Evolutionary conservation across 1,139 yeast genomes (phyloP).

Genomic region (Taphrina wiesneri): DNA sequence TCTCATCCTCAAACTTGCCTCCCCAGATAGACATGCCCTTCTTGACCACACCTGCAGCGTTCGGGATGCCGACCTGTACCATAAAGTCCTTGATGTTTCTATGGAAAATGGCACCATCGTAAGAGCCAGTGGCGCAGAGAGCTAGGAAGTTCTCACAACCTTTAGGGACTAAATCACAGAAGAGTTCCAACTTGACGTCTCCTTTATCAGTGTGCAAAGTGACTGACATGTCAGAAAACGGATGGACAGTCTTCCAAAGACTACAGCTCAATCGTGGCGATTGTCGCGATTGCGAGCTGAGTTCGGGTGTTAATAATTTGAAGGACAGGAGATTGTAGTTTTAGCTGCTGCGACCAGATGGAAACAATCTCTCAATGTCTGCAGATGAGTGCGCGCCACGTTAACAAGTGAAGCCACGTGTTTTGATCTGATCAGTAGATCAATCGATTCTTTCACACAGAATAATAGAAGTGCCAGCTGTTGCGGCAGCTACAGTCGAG

Average conservation of each 20-base stretch:
- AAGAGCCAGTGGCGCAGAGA: conserved; percentile 54
- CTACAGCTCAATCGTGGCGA: not conserved
- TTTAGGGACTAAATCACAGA: conserved; percentile 49
- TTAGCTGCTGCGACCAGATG: too few relatives aligned
- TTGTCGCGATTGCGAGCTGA: too few relatives aligned
- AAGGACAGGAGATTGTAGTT: too few relatives aligned
- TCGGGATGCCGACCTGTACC: conserved; percentile 34
- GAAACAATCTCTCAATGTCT: too few relatives aligned
- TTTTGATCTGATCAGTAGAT: not conserved
- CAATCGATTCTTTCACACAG: not conserved
- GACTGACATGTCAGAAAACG: conserved; percentile 15
- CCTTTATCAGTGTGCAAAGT: conserved; percentile 49
- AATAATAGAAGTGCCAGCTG: not conserved
- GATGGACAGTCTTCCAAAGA: not conserved
- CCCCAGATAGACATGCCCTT: conserved; percentile 59
- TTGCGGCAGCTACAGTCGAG: too few relatives aligned
- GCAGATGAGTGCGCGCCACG: too few relatives aligned
- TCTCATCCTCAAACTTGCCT: conserved; percentile 55
- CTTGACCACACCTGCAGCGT: conserved; percentile 52
- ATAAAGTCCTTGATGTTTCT: conserved; percentile 49
- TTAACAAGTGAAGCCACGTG: not conserved
- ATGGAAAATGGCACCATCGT: conserved; percentile 49
- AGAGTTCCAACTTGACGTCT: conserved; percentile 49
- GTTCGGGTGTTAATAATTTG: too few relatives aligned
- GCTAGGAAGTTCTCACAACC: conserved; percentile 53